Evolutionary conservation across 2,329 filamentous ascomycete genomes (phyloP).

Genomic region (Drechmeria coniospora): DNA sequence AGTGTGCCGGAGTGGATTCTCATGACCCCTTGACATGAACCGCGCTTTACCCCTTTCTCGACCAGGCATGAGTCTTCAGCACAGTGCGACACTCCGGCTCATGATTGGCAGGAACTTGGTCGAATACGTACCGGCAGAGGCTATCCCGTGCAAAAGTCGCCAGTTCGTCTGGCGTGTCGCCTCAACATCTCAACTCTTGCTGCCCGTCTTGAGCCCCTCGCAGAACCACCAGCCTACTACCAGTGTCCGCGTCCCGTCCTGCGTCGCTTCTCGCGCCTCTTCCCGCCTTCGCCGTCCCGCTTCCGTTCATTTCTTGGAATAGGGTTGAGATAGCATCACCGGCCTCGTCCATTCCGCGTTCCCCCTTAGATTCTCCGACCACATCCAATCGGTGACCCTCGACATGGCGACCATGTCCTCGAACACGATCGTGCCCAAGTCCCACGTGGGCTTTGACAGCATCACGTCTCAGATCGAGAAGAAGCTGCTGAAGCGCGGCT

Average conservation of each 20-base stretch:
- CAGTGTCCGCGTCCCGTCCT: constrained; percentile 3
- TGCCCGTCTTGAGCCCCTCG: constrained; percentile 1
- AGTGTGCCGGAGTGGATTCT: neutral
- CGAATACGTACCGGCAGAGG: no score
- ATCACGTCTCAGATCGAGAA: constrained; percentile 99
- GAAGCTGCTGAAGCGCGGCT: constrained; percentile 98
- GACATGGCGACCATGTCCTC: constrained; percentile 47
- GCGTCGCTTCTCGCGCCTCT: constrained; percentile 2
- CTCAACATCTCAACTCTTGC: constrained; percentile 2
- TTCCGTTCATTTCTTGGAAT: constrained; percentile 20
- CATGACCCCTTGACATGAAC: no score
- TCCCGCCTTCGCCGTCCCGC: constrained; percentile 9
- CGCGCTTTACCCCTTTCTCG: constrained; percentile 28
- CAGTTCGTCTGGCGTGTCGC: constrained; percentile 14
- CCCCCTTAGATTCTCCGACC: constrained; percentile 1
- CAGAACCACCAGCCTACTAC: no score
- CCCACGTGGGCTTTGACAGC: constrained; percentile 99
- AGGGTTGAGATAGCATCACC: constrained; percentile 9
- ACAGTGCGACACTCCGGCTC: constrained; percentile 37
- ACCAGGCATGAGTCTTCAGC: no score
- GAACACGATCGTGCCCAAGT: constrained; percentile 71
- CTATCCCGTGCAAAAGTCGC: no score
- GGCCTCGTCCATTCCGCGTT: constrained; percentile 11
- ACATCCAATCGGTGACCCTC: constrained; percentile 11
- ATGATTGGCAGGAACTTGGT: constrained; percentile 23